A percentile compares a stretch with the other conserved stretches of the same genome.
These are phyloP conservation scores for Lasiodiplodia sp. DNA, from an alignment of 2,329 filamentous ascomycete genomes.

Conservation along the genomic window DNA sequence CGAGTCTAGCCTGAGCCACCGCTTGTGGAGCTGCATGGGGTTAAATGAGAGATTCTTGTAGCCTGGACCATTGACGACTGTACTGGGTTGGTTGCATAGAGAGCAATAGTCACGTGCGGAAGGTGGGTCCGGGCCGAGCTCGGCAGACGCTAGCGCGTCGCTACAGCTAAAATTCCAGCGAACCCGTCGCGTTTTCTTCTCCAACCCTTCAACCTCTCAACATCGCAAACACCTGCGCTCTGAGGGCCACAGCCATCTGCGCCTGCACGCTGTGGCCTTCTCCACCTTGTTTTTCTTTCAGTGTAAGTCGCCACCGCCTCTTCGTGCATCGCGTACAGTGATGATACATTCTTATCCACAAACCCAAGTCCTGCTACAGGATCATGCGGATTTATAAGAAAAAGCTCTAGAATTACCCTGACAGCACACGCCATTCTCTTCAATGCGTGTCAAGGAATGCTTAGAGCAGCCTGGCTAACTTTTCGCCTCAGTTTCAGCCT, in stretches of 20 bases:
- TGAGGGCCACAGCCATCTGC: neutral
- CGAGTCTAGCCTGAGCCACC: too few species aligned
- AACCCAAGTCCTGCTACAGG: constrained; percentile 61
- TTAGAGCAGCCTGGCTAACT: neutral
- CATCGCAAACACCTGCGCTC: constrained; percentile 2
- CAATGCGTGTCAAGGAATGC: neutral
- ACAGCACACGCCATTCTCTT: constrained; percentile 40
- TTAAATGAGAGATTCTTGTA: too few species aligned
- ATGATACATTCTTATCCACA: constrained; percentile 30
- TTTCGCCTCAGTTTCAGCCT: neutral
- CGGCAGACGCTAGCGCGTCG: constrained; percentile 18
- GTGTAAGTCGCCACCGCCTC: constrained; percentile 7
- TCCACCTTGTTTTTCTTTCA: neutral
- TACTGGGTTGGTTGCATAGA: neutral
- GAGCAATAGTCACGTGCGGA: neutral
- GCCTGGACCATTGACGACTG: neutral
- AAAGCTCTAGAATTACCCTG: constrained; percentile 66
- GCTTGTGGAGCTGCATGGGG: too few species aligned
- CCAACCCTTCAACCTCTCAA: constrained; percentile 11
- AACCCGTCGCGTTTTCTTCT: neutral
- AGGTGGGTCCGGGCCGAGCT: constrained; percentile 1
- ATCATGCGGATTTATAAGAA: constrained; percentile 56
- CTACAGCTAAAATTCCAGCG: constrained; percentile 19
- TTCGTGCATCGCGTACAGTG: constrained; percentile 12
- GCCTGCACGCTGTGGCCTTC: neutral